Conservation (phyloP, 768 basidiomycete species). For the Lactifluus subvellereus region DNA sequence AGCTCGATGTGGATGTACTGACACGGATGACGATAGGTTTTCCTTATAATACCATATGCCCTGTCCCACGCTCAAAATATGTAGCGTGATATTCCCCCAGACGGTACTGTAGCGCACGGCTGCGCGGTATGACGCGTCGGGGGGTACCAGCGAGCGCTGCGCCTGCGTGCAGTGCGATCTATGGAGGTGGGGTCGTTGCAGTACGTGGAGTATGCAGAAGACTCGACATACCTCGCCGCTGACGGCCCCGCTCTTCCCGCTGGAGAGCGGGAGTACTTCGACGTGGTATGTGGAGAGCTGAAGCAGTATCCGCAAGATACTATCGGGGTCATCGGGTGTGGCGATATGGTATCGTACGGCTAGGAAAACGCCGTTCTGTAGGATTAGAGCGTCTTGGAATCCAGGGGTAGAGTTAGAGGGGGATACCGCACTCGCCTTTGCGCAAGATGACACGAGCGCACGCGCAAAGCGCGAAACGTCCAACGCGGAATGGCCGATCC, state of each 20-base stretch:
- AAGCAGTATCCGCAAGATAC: slow-evolving; percentile 51
- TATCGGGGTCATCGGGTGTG: slow-evolving; percentile 50
- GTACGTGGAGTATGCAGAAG: background rate
- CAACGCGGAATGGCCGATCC: slow-evolving; percentile 53
- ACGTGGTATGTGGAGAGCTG: slow-evolving; percentile 65
- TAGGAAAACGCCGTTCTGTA: slow-evolving; percentile 49
- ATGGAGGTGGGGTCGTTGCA: background rate
- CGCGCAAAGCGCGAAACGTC: slow-evolving; percentile 56
- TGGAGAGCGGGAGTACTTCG: slow-evolving; percentile 64
- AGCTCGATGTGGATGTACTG: background rate
- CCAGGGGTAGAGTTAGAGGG: background rate
- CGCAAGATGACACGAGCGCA: slow-evolving; percentile 51
- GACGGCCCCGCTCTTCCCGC: slow-evolving; percentile 71
- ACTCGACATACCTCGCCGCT: slow-evolving; percentile 58
- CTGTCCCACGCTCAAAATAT: slow-evolving; percentile 72
- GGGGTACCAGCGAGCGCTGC: slow-evolving; percentile 33
- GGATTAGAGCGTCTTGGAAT: background rate
- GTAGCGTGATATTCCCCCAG: slow-evolving; percentile 58
- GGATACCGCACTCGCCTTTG: slow-evolving; percentile 38
- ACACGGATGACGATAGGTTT: background rate
- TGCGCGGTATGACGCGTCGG: slow-evolving; percentile 44
- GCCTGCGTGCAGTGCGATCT: slow-evolving; percentile 63
- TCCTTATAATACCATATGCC: slow-evolving; percentile 51
- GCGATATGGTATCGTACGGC: slow-evolving; percentile 59
- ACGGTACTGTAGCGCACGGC: slow-evolving; percentile 61